Percentiles rank a stretch among this genome's conserved stretches.
Conservation (phyloP, 768 basidiomycete species). For the Sporobolomyces pararoseus region DNA sequence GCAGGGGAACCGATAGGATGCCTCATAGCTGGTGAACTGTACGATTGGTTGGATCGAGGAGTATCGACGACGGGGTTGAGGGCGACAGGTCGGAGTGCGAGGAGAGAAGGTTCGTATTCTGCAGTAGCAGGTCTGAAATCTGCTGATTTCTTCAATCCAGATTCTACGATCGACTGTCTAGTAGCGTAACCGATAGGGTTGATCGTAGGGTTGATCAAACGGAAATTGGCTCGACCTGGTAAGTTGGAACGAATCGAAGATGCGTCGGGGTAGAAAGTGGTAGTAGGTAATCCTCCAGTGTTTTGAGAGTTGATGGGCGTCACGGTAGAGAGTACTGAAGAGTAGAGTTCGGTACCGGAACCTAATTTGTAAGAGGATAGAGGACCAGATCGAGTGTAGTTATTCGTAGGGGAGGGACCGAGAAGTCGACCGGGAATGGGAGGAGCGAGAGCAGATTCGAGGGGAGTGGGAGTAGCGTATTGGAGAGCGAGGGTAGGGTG, state of each 20-base stretch:
- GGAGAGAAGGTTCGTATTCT: conserved; percentile 33
- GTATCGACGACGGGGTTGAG: conserved; percentile 20
- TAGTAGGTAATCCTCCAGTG: background rate
- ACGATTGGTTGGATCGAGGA: background rate
- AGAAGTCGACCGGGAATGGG: conserved; percentile 40
- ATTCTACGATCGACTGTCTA: background rate
- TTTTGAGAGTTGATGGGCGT: conserved; percentile 7
- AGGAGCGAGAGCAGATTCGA: conserved; percentile 33
- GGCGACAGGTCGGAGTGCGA: conserved; percentile 16
- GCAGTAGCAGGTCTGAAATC: conserved; percentile 25
- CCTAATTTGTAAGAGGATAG: background rate
- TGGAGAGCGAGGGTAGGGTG: conserved; percentile 41
- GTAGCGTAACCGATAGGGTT: conserved; percentile 8
- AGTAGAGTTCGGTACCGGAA: background rate
- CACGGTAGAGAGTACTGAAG: conserved; percentile 36
- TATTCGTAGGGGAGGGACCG: conserved; percentile 10
- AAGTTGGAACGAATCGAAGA: conserved; percentile 24
- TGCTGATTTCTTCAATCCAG: background rate
- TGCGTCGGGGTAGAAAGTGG: conserved; percentile 41
- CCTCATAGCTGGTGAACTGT: background rate
- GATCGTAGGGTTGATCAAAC: conserved; percentile 20
- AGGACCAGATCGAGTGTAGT: background rate
- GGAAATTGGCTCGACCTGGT: conserved; percentile 36
- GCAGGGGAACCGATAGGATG: conserved; percentile 22
- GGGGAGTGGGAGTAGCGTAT: conserved; percentile 31